Evolutionary conservation across 1,139 yeast species (phyloP).

Genomic region (Yamadazyma sp.): DNA sequence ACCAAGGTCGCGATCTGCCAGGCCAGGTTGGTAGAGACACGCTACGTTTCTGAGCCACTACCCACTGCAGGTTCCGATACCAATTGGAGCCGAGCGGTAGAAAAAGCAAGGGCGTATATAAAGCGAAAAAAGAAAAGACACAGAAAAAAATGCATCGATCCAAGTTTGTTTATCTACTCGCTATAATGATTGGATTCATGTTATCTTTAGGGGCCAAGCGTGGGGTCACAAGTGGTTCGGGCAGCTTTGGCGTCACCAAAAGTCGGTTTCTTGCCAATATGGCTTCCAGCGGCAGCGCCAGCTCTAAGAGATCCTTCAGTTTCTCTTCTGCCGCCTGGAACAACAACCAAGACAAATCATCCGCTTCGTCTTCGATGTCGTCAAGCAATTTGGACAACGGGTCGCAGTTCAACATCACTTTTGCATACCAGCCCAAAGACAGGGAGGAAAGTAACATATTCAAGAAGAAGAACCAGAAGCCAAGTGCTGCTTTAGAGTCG

Average conservation of each 20-base stretch:
- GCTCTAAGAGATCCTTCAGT: conserved; percentile 15
- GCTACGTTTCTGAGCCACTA: neutral
- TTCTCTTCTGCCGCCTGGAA: conserved; percentile 22
- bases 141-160: conserved; percentile 2
- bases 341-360: conserved; percentile 13
- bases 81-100: neutral
- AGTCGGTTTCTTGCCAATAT: neutral
- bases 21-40: neutral
- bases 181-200: conserved; percentile 28
- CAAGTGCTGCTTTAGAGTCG: conserved; percentile 42
- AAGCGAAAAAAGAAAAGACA: too few species aligned
- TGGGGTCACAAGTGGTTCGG: conserved; percentile 12
- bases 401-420: conserved; percentile 53
- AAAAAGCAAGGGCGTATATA: too few species aligned
- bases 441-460: conserved; percentile 51
- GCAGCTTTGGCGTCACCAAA: conserved; percentile 3
- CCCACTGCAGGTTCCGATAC: neutral
- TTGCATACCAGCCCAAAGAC: conserved; percentile 73
- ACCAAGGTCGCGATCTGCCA: too few species aligned
- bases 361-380: conserved; percentile 17
- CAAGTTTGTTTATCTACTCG: neutral
- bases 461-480: conserved; percentile 24
- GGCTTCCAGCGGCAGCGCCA: neutral
- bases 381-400: conserved; percentile 14
- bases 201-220: conserved; percentile 28